These are phyloP conservation scores for Secale cereale DNA, from an alignment of 176 grass and related monocot species.

Conservation along the genomic window DNA sequence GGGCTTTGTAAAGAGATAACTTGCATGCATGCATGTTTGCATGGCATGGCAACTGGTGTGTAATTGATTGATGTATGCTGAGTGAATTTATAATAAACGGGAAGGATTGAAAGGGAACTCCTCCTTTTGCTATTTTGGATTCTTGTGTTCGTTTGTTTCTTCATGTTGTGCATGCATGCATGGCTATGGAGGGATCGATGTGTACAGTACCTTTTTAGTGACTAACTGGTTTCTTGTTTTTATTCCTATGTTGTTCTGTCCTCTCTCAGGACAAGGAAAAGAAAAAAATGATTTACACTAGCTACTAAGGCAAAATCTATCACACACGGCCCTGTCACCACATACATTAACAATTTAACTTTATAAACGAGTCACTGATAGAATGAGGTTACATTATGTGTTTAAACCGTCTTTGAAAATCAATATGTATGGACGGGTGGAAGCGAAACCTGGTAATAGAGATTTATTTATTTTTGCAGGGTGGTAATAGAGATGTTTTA, in stretches of 20 bases:
- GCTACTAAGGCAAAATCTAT: background rate
- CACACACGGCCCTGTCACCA: background rate
- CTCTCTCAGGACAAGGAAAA: background rate
- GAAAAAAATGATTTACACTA: background rate
- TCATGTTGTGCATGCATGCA: slow-evolving; percentile 1
- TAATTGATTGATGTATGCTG: slow-evolving; percentile 61
- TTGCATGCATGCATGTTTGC: slow-evolving; percentile 39
- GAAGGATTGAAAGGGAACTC: background rate
- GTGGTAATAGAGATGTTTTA: too few species aligned
- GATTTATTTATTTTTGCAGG: too few species aligned
- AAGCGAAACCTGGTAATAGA: too few species aligned
- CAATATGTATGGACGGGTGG: background rate
- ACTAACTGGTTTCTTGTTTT: slow-evolving; percentile 16
- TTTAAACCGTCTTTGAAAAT: background rate
- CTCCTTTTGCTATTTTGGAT: slow-evolving; percentile 45
- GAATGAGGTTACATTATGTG: background rate
- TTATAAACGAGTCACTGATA: background rate
- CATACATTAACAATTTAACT: background rate
- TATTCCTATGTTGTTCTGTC: background rate
- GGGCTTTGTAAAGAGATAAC: slow-evolving; percentile 29
- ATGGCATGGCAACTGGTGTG: slow-evolving; percentile 40
- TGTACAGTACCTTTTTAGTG: background rate
- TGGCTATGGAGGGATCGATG: slow-evolving; percentile 7
- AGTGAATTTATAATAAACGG: slow-evolving; percentile 45
- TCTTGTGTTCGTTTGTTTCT: slow-evolving; percentile 18